phyloP scores from a whole-genome alignment of 1,284 basidiomycete genomes.

The Kwoniella shivajii region DNA sequence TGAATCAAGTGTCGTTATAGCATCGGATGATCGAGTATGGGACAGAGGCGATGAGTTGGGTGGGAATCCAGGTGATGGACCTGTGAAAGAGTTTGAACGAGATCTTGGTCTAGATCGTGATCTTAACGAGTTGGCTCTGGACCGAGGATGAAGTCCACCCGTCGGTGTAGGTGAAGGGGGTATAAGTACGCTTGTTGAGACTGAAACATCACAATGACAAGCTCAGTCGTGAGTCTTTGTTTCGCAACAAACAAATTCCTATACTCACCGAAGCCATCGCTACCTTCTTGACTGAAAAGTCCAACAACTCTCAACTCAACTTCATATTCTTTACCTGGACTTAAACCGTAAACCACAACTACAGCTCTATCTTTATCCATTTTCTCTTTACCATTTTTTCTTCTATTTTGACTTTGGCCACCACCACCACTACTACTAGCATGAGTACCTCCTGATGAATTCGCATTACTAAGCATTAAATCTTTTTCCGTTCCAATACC shows the following conservation, averaged over 20 bases:
- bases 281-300: slow-evolving; percentile 31
- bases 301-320: slow-evolving; percentile 54
- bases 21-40: slow-evolving; percentile 13
- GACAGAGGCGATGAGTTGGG: slow-evolving; percentile 6
- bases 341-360: slow-evolving; percentile 52
- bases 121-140: slow-evolving; percentile 51
- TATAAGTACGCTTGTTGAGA: slow-evolving; percentile 45
- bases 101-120: slow-evolving; percentile 49
- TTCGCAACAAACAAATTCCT: not conserved
- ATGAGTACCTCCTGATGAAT: not conserved
- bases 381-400: slow-evolving; percentile 24
- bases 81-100: slow-evolving; percentile 49
- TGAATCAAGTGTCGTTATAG: slow-evolving; percentile 7
- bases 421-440: not conserved
- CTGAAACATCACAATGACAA: slow-evolving; percentile 7
- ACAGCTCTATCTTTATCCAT: slow-evolving; percentile 48
- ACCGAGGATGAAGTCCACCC: slow-evolving; percentile 37
- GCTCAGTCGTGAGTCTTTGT: not conserved
- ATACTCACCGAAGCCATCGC: slow-evolving; percentile 32
- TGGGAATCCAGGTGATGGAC: slow-evolving; percentile 17
- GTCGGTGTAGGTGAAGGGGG: slow-evolving; percentile 37
- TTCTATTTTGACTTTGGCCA: not conserved
- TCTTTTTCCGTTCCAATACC: slow-evolving; percentile 19
- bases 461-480: not conserved
- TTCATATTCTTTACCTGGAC: slow-evolving; percentile 53